phyloP scores from a whole-genome alignment of 192 early-diverging fungal genomes.

The Coemansia sp. region DNA sequence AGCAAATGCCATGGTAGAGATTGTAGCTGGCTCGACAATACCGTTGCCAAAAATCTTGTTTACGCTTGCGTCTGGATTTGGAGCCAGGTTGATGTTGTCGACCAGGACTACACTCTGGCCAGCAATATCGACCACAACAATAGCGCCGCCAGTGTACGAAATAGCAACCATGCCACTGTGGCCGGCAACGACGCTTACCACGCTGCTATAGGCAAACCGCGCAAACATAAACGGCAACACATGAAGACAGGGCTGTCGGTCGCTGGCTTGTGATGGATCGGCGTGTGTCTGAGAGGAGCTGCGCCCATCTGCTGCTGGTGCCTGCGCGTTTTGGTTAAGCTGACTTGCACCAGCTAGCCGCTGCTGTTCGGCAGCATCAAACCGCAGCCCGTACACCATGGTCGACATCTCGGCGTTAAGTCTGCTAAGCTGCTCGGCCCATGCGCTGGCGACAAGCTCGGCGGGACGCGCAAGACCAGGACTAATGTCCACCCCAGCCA shows the following conservation, averaged over 20 bases:
- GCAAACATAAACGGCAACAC: constrained; percentile 39
- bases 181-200: constrained; percentile 7
- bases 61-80: neutral
- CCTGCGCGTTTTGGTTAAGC: no score
- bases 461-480: neutral
- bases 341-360: neutral
- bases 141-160: constrained; percentile 17
- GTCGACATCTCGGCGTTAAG: constrained; percentile 15
- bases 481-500: neutral
- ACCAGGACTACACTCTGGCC: constrained; percentile 22
- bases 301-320: no score
- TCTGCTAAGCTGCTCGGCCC: constrained; percentile 9
- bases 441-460: constrained; percentile 6
- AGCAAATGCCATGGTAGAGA: neutral
- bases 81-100: constrained; percentile 36
- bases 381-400: constrained; percentile 23
- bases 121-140: constrained; percentile 35
- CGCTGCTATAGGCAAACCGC: constrained; percentile 14
- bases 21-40: neutral
- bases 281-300: neutral
- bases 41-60: neutral
- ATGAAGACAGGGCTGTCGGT: neutral
- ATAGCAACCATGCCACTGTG: constrained; percentile 22
- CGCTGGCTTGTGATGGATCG: neutral
- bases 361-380: constrained; percentile 3